Percentiles rank a stretch among this genome's conserved stretches.
These are phyloP conservation scores for Hirschioporus abietinus DNA, from an alignment of 768 basidiomycete species.

Conservation along the genomic window DNA sequence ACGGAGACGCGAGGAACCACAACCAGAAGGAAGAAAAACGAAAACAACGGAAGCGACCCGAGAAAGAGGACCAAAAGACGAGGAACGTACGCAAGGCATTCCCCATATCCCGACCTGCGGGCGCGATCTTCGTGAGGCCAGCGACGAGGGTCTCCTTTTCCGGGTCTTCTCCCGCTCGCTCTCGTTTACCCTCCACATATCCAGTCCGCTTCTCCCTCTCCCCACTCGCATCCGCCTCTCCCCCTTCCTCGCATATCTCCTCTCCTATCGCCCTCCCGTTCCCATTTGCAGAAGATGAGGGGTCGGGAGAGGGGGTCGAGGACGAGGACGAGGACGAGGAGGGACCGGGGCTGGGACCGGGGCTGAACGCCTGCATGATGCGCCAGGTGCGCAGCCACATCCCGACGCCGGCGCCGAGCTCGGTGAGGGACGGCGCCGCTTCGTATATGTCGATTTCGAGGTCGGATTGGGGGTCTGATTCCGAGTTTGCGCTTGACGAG, in stretches of 20 bases:
- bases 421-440: conserved; percentile 22
- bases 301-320: too few relatives aligned
- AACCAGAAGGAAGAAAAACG: neutral
- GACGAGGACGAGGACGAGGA: neutral
- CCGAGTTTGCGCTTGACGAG: neutral
- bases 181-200: neutral
- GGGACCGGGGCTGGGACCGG: too few relatives aligned
- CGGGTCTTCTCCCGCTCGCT: neutral
- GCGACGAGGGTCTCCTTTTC: neutral
- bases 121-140: neutral
- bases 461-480: conserved; percentile 11
- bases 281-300: too few relatives aligned
- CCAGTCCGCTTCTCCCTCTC: conserved; percentile 2
- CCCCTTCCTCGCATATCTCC: too few relatives aligned
- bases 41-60: too few relatives aligned
- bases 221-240: too few relatives aligned
- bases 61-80: neutral
- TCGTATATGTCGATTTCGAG: conserved; percentile 30
- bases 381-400: conserved; percentile 32
- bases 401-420: conserved; percentile 28
- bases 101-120: neutral
- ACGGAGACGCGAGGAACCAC: too few relatives aligned
- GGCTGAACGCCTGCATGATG: conserved; percentile 20
- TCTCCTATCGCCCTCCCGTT: too few relatives aligned
- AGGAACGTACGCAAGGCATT: neutral